A percentile compares a stretch with the other conserved stretches of the same genome.
These are phyloP conservation scores for Candida chauliodis DNA, from an alignment of 805 yeast genomes.

Conservation along the genomic window DNA sequence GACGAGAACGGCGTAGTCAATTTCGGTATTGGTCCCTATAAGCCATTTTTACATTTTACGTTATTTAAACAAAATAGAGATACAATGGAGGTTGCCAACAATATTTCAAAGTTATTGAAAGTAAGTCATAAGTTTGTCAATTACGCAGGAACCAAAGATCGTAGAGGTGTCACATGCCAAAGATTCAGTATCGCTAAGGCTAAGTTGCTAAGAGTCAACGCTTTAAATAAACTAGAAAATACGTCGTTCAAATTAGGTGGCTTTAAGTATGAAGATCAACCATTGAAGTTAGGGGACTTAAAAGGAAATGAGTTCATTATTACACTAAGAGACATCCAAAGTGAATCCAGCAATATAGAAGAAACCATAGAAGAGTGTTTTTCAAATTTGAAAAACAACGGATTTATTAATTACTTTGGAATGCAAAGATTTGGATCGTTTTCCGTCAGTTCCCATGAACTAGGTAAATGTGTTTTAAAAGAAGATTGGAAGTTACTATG, in stretches of 20 bases:
- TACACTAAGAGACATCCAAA: slow-evolving; percentile 70
- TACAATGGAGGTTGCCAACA: slow-evolving; percentile 89
- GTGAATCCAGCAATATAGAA: slow-evolving; percentile 34
- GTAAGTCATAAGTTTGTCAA: slow-evolving; percentile 68
- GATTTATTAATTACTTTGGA: slow-evolving; percentile 95
- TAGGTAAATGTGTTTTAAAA: slow-evolving; percentile 70
- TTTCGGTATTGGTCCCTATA: slow-evolving; percentile 71
- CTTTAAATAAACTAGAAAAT: slow-evolving; percentile 64
- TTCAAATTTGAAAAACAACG: slow-evolving; percentile 55
- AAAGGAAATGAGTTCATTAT: slow-evolving; percentile 86
- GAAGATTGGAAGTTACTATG: slow-evolving; percentile 80
- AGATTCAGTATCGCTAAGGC: slow-evolving; percentile 65
- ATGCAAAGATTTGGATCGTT: slow-evolving; percentile 98
- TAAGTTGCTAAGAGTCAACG: slow-evolving; percentile 68
- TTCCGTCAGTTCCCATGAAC: slow-evolving; percentile 82
- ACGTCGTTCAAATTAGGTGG: slow-evolving; percentile 57
- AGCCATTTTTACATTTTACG: slow-evolving; percentile 68
- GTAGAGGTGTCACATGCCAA: slow-evolving; percentile 95
- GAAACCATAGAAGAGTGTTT: slow-evolving; percentile 49
- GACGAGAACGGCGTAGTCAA: slow-evolving; percentile 53
- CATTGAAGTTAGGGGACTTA: slow-evolving; percentile 76
- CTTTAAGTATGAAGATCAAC: slow-evolving; percentile 59
- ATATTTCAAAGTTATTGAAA: slow-evolving; percentile 68
- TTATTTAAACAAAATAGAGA: slow-evolving; percentile 94
- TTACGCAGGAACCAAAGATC: slow-evolving; percentile 94